Evolutionary conservation across 2,329 filamentous ascomycete genomes (phyloP).

Genomic region (Stagonosporopsis vannaccii): DNA sequence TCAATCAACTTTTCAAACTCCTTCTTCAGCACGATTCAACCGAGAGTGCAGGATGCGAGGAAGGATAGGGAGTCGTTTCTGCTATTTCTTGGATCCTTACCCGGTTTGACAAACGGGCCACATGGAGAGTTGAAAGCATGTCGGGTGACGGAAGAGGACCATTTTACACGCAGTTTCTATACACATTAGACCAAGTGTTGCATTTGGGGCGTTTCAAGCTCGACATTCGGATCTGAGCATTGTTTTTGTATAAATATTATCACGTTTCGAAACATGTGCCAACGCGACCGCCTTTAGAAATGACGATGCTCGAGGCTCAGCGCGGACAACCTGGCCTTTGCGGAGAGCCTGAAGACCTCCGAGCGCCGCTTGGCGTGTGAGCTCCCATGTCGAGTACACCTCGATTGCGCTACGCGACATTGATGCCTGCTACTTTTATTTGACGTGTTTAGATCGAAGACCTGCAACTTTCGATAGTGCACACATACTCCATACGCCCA

Average conservation of each 20-base stretch:
- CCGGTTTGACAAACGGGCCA: too few species aligned
- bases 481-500: conserved; percentile 5
- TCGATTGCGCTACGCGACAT: conserved; percentile 3
- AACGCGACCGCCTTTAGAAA: background rate
- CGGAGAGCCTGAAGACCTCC: conserved; percentile 23
- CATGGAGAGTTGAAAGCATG: conserved; percentile 17
- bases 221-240: conserved; percentile 23
- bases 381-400: conserved; percentile 14
- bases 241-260: conserved; percentile 25
- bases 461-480: conserved; percentile 3
- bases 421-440: conserved; percentile 28
- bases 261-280: background rate
- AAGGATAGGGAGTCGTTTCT: background rate
- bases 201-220: conserved; percentile 40
- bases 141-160: conserved; percentile 14
- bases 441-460: conserved; percentile 21
- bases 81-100: conserved; percentile 23
- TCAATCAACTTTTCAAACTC: background rate
- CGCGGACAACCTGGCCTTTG: conserved; percentile 26
- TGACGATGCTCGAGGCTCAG: conserved; percentile 3
- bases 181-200: conserved; percentile 45
- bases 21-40: background rate
- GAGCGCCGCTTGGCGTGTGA: conserved; percentile 16
- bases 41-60: background rate
- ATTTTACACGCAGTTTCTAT: conserved; percentile 22